Base-by-base conservation (phyloP, 495 filamentous ascomycete genomes). In the Neurospora tetraspora region DNA sequence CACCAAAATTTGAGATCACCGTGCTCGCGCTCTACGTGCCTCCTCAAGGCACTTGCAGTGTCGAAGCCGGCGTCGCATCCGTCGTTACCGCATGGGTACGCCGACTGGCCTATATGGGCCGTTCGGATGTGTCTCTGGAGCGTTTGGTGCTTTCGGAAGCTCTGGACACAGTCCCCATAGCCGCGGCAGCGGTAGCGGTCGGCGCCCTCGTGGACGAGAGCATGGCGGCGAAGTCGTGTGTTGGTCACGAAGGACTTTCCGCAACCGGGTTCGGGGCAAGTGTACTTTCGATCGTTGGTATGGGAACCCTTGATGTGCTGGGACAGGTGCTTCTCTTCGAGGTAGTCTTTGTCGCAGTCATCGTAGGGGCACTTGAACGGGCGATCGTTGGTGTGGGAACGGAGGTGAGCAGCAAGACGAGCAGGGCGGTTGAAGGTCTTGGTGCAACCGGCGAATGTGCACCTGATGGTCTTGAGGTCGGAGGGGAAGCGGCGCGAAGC, bases 351-450 rank as follows among this genome's bases (percentile, higher is more conserved):
- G 75, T 87, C 88, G 79, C 96, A 99, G 20, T 80, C 88, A 0
- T 83, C 77, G 71, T 90, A 84, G 3, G 86, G 82, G 78, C 96
- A 99, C 36, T 83, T 79, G 78, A 89, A 93, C 7, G 91, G 85
- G 10, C 94, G 87, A 75, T 94, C 92, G 74, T 92, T 91, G 53
- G 88, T 93, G 79, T 97, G 94, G 4, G 91, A 91, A 59, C 92
- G 85, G 4, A 93, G 77, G 77, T 97, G 94, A 61, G 91, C 87
- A n/a, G 89, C 84, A 3, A 97, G 86, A 40, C 92, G 88, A n/a
- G 88, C 89, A 3, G 92, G 93, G 1, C 94, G 89, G 80, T 96
- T 95, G 87, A 94, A 97, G n/a, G 90, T 88, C 81, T 94, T 94
- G 34, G 81, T 78, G 78, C 94, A 97, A 43, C 86, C 88, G 20